Evolutionary conservation across 768 basidiomycete genomes (phyloP), one percentile per base, ranked within the genome.

Genomic region (Pulveroboletus sp.): DNA sequence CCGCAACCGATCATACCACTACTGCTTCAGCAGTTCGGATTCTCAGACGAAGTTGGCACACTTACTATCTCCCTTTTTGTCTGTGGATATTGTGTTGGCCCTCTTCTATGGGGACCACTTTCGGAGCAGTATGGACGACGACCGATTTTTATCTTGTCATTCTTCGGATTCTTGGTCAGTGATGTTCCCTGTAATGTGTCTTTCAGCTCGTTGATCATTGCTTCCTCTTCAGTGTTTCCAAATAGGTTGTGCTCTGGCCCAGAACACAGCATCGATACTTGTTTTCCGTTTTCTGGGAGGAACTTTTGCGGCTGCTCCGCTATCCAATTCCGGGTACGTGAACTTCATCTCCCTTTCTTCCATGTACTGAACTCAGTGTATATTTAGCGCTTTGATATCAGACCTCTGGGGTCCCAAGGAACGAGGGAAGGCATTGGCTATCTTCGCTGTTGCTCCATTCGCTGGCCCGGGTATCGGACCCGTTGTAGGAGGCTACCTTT

Each of bases 261-360:
- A 72, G 32, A 88, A 86, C 63, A 79, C 80, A 2, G 74, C 72
- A 6, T 77, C 82, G 5, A 63, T 90, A n/a, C 71, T 91, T 13
- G 59, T 85, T 16, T 80, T 86, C 56, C 78, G 89, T 17, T 84
- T 89, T 62, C 62, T 89, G n/a, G 78, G 80, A 2, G 87, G 88
- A 12, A 70, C 72, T 2, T 88, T 86, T 55, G 85, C 86, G 17
- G 77, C 83, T 16, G 76, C 81, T 24, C 87, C 86, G 1, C 58
- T 87, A 39, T 78, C 85, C 6, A 86, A 87, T 67, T 77, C 80
- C 48, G 86, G 83, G 81, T 83, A 59, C 11, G 72, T 43, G 24
- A 14, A 5, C 16, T 17, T 13, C 22, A 20, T 12, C 5, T 10
- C 49, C 2, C 12, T 16, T 23, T 42, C 29, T 47, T n/a, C n/a